A percentile compares a stretch with the other conserved stretches of the same genome.
These are phyloP conservation scores for Lenwebbia sp. DNA, from an alignment of 345 rosid species.

Conservation along the genomic window DNA sequence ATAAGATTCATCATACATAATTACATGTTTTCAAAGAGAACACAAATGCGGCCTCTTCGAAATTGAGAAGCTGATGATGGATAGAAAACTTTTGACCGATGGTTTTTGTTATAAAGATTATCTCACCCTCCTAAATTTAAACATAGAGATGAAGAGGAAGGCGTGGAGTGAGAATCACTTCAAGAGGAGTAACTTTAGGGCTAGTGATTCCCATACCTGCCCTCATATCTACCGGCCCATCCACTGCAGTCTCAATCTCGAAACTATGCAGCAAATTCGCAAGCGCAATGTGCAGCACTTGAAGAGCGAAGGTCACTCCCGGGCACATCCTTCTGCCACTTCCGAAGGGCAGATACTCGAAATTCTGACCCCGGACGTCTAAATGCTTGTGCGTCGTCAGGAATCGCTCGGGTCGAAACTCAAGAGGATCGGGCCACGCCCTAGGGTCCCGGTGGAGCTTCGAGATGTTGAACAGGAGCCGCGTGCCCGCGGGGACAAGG, in stretches of 20 bases:
- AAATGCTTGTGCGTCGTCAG: conserved; percentile 15
- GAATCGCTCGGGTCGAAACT: conserved; percentile 43
- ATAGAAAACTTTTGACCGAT: not conserved
- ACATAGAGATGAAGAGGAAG: not conserved
- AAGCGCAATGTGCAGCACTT: conserved; percentile 20
- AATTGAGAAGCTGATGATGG: not conserved
- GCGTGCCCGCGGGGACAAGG: conserved; percentile 28
- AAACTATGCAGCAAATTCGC: conserved; percentile 38
- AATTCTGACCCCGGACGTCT: conserved; percentile 35
- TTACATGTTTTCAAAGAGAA: not conserved
- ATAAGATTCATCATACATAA: not conserved
- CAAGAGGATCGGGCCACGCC: conserved; percentile 22
- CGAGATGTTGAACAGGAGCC: conserved; percentile 37
- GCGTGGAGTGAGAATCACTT: conserved; percentile 29
- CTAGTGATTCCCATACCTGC: conserved; percentile 14
- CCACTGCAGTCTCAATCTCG: conserved; percentile 9
- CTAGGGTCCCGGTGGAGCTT: conserved; percentile 40
- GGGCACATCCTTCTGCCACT: conserved; percentile 45
- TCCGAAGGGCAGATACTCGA: conserved; percentile 40
- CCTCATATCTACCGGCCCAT: conserved; percentile 19
- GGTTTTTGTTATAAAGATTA: not conserved
- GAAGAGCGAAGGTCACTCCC: conserved; percentile 28
- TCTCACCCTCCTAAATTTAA: not conserved
- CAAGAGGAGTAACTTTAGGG: conserved; percentile 37
- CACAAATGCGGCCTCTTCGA: not conserved